phyloP scores from a whole-genome alignment of 1,284 basidiomycete genomes.

The Bjerkandera adusta region DNA sequence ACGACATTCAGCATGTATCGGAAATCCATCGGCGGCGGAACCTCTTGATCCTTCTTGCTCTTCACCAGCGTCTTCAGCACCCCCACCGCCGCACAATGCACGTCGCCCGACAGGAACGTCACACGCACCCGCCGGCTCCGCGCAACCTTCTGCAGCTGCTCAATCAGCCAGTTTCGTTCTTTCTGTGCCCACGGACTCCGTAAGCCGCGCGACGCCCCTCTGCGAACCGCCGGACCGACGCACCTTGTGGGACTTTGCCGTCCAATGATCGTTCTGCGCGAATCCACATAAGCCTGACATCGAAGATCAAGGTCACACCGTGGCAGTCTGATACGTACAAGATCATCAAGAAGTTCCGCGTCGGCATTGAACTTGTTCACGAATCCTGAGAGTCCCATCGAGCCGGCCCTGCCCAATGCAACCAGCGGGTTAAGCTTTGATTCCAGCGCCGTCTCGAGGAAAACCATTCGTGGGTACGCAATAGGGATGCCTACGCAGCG shows the following conservation, averaged over 20 bases:
- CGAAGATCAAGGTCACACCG: slow-evolving; percentile 1
- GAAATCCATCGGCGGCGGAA: slow-evolving; percentile 59
- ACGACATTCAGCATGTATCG: slow-evolving; percentile 88
- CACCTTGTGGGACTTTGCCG: slow-evolving; percentile 78
- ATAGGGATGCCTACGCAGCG: slow-evolving; percentile 60
- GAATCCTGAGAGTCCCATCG: slow-evolving; percentile 71
- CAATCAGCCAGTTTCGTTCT: slow-evolving; percentile 90
- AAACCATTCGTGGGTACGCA: slow-evolving; percentile 92
- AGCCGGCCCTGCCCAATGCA: slow-evolving; percentile 62
- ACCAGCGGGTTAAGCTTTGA: slow-evolving; percentile 83
- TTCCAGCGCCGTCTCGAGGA: slow-evolving; percentile 76
- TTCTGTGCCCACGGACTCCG: slow-evolving; percentile 39
- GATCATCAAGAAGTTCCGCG: slow-evolving; percentile 88
- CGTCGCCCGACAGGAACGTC: slow-evolving; percentile 88
- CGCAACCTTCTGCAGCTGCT: slow-evolving; percentile 74
- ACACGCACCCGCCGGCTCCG: slow-evolving; percentile 62
- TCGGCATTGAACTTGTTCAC: slow-evolving; percentile 93
- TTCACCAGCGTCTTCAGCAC: slow-evolving; percentile 66
- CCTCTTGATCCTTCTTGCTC: slow-evolving; percentile 44
- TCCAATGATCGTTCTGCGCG: slow-evolving; percentile 87
- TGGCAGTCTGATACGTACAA: slow-evolving; percentile 45
- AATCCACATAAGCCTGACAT: background rate
- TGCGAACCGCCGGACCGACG: background rate
- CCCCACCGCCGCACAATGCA: slow-evolving; percentile 86
- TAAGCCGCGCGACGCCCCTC: background rate